phyloP scores from a whole-genome alignment of 2,329 filamentous ascomycete species.

The Calonectria pauciramosa region DNA sequence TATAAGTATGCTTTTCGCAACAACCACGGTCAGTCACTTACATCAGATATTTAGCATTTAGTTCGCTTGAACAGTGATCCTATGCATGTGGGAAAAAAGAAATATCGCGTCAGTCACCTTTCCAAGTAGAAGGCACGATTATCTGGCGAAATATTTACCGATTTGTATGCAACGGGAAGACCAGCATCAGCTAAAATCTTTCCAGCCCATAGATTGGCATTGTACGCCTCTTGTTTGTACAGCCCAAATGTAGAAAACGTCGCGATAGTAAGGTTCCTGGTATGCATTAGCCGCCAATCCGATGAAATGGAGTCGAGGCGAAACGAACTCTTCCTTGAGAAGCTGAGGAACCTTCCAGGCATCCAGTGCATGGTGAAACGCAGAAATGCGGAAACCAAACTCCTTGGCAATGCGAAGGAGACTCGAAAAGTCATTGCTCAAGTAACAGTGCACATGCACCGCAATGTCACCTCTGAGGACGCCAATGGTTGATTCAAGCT shows the following conservation, averaged over 20 bases:
- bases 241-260: conserved; percentile 58
- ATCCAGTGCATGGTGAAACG: conserved; percentile 4
- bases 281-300: conserved; percentile 37
- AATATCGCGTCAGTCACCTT: background rate
- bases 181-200: conserved; percentile 56
- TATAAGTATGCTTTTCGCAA: background rate
- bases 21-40: background rate
- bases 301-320: background rate
- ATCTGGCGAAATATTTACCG: background rate
- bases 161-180: conserved; percentile 58
- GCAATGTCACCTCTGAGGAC: conserved; percentile 57
- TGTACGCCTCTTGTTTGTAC: conserved; percentile 59
- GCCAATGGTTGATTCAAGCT: conserved; percentile 56
- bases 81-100: background rate
- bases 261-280: conserved; percentile 57
- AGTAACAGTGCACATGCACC: conserved; percentile 61
- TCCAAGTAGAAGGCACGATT: background rate
- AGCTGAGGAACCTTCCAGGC: conserved; percentile 13
- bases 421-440: conserved; percentile 58
- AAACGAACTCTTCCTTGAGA: conserved; percentile 2
- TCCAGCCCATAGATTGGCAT: conserved; percentile 55
- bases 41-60: conserved; percentile 9
- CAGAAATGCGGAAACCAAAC: conserved; percentile 55
- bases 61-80: background rate
- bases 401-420: conserved; percentile 58